Conservation (phyloP, 2,329 filamentous ascomycete genomes). For the Byssochlamys sp. region DNA sequence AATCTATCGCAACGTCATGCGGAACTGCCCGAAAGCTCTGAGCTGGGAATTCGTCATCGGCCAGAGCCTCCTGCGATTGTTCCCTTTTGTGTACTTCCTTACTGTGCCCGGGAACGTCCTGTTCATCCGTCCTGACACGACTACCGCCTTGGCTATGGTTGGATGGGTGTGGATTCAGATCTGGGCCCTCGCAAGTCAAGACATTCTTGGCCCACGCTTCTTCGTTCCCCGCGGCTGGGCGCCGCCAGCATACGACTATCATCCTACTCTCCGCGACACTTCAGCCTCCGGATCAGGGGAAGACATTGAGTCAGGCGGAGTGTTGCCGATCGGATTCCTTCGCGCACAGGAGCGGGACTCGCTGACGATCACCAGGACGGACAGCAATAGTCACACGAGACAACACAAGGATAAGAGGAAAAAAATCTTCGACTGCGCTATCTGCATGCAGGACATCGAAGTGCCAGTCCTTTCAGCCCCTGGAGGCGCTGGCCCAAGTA, state of each 20-base stretch:
- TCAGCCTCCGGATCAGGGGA: conserved; percentile 48
- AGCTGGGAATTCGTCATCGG: conserved; percentile 83
- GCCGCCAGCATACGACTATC: conserved; percentile 73
- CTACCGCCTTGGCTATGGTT: conserved; percentile 54
- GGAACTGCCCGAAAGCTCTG: conserved; percentile 86
- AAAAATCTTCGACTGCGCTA: conserved; percentile 75
- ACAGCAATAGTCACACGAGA: conserved; percentile 32
- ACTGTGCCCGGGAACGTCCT: conserved; percentile 68
- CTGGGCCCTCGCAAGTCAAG: conserved; percentile 67
- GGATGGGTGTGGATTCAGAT: conserved; percentile 85
- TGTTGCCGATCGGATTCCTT: conserved; percentile 65
- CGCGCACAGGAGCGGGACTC: conserved; percentile 37
- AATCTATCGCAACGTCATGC: conserved; percentile 77
- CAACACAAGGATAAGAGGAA: conserved; percentile 41
- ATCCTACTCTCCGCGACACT: conserved; percentile 62
- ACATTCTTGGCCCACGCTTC: conserved; percentile 78
- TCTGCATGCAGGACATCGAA: conserved; percentile 85
- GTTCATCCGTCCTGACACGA: conserved; percentile 60
- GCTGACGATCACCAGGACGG: conserved; percentile 22
- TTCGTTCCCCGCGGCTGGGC: conserved; percentile 62
- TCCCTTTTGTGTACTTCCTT: conserved; percentile 81
- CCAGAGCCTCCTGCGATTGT: conserved; percentile 66
- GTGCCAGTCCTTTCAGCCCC: conserved; percentile 60
- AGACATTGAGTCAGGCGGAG: conserved; percentile 64
- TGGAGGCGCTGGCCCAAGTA: conserved; percentile 42